Base-by-base conservation (phyloP, 768 basidiomycete species). In the Mycena polygramma region DNA sequence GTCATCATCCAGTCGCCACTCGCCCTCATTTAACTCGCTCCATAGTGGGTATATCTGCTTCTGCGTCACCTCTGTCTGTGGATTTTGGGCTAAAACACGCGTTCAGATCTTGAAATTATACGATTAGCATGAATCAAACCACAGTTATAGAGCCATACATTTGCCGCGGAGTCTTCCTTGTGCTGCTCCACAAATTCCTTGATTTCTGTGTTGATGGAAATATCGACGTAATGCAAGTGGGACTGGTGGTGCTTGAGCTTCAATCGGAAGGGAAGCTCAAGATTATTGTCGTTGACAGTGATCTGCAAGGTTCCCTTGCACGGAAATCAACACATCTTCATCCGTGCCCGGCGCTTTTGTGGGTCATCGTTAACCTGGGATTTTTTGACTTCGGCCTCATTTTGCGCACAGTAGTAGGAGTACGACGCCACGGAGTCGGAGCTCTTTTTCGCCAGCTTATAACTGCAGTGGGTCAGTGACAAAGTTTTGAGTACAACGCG, bases 1-100 rank as follows among this genome's bases (percentile, higher is more conserved):
- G 13, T 63, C 63, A 35, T 54, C 63, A 20, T 63, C 22, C 1
- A 63, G 53, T 19, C 63, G 9, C 63, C 63, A 63, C 2, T 22
- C 39, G 41, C 41, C 41, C 1, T 39, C 36, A 46, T 63, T 63
- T 3, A 63, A 14, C 20, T 54, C 55, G 10, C 11, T 6, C 55
- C 55, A 57, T 22, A 22, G 22, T 2, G 20, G n/a, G 11, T 57
- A 57, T 0, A 63, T 63, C 36, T 63, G 63, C 19, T 63, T 63
- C 37, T 45, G 52, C 6, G 51, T 63, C 17, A 54, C 9, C 19
- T 63, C 39, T 5, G 52, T 63, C 8, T 1, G 10, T 2, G 62
- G 62, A 45, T 63, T 9, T 2, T 63, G 39, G 19, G 37, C 20
- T 13, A 63, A 49, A 53, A 63, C 41, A 11, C 37, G 51, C 7